phyloP scores from a whole-genome alignment of 306 rosid species.

The Astragalus membranaceus region DNA sequence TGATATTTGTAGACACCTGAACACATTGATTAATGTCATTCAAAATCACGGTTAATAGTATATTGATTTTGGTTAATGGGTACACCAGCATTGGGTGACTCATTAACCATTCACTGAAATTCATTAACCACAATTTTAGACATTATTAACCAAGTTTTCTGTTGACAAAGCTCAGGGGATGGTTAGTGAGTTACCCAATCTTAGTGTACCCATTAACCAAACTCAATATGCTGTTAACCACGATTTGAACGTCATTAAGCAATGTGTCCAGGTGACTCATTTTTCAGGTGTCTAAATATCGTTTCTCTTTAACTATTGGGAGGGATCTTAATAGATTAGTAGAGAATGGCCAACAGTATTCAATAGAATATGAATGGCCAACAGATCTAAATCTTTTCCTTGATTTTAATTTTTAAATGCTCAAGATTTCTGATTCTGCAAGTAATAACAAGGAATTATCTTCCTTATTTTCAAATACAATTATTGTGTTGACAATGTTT shows the following conservation, averaged over 20 bases:
- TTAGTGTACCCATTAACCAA: neutral
- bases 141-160: neutral
- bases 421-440: constrained; percentile 2
- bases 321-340: too few species aligned
- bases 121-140: neutral
- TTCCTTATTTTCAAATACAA: neutral
- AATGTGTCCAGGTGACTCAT: neutral
- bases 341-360: too few species aligned
- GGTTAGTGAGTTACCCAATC: neutral
- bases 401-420: neutral
- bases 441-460: neutral
- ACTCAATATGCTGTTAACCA: neutral
- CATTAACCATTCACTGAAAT: neutral
- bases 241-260: neutral
- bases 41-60: too few species aligned
- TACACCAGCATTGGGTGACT: too few species aligned
- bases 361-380: too few species aligned
- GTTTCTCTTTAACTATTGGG: neutral
- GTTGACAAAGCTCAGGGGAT: neutral
- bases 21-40: too few species aligned
- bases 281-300: neutral
- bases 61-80: too few species aligned
- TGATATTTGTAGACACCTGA: too few species aligned
- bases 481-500: constrained; percentile 14
- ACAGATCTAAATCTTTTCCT: neutral